A percentile compares a stretch with the other conserved stretches of the same genome.
phyloP scores from a whole-genome alignment of 2,329 filamentous ascomycete genomes.

The Karstenula rhodostoma region DNA sequence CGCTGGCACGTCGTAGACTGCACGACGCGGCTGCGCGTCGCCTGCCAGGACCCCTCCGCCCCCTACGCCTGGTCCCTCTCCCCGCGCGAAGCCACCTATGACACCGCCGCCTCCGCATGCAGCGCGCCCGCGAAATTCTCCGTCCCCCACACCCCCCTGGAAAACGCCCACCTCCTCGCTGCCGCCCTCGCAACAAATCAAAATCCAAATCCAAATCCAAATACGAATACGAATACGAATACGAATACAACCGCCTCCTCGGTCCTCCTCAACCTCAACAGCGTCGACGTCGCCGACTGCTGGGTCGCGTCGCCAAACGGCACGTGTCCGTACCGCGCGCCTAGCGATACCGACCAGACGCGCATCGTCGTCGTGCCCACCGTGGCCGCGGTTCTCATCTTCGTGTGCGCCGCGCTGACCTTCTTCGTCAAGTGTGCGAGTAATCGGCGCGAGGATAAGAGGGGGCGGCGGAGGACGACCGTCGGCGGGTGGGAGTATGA shows the following conservation, averaged over 20 bases:
- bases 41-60: slow-evolving; percentile 63
- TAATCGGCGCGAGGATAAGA: slow-evolving; percentile 63
- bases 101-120: slow-evolving; percentile 57
- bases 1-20: slow-evolving; percentile 68
- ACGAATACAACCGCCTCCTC: slow-evolving; percentile 29
- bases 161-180: slow-evolving; percentile 66
- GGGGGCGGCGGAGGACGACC: slow-evolving; percentile 57
- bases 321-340: slow-evolving; percentile 65
- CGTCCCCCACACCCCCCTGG: slow-evolving; percentile 68
- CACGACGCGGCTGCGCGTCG: slow-evolving; percentile 57
- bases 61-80: slow-evolving; percentile 68
- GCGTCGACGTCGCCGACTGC: slow-evolving; percentile 63
- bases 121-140: slow-evolving; percentile 60
- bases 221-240: no score
- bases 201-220: no score
- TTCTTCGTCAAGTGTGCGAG: slow-evolving; percentile 71
- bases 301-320: slow-evolving; percentile 66
- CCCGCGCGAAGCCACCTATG: slow-evolving; percentile 52
- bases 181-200: slow-evolving; percentile 29
- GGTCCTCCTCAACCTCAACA: slow-evolving; percentile 70
- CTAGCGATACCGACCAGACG: slow-evolving; percentile 53
- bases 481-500: slow-evolving; percentile 71
- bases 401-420: slow-evolving; percentile 67
- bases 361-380: slow-evolving; percentile 66
- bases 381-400: slow-evolving; percentile 69